Percentiles rank a stretch among this genome's conserved stretches.
phyloP scores from a whole-genome alignment of 805 yeast genomes.

The Cyberlindnera mycetangii region DNA sequence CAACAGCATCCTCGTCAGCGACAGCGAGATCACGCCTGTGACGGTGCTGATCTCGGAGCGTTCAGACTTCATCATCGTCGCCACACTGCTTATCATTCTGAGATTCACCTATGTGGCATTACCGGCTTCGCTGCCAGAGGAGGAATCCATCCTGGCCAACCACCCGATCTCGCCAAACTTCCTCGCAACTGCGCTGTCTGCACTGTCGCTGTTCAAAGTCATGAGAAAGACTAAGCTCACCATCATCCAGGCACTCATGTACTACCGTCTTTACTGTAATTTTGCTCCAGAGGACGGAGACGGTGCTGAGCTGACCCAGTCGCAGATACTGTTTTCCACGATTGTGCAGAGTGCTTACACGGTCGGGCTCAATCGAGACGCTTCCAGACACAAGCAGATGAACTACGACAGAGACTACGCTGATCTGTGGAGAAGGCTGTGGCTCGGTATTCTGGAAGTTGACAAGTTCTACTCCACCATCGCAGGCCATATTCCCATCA shows the following conservation, averaged over 20 bases:
- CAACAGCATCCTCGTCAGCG: constrained; percentile 34
- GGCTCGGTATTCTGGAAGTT: constrained; percentile 26
- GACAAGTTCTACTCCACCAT: constrained; percentile 23
- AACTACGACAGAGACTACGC: constrained; percentile 15
- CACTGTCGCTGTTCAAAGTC: constrained; percentile 40
- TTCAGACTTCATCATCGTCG: constrained; percentile 39
- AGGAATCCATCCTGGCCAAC: constrained; percentile 27
- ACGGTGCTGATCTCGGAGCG: constrained; percentile 35
- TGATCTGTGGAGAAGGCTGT: constrained; percentile 25
- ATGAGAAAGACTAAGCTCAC: constrained; percentile 37
- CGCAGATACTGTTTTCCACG: constrained; percentile 37
- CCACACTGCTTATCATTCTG: constrained; percentile 39
- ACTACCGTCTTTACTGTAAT: constrained; percentile 37
- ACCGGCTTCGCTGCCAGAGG: constrained; percentile 12
- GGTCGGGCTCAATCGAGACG: constrained; percentile 49
- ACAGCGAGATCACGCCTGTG: constrained; percentile 25
- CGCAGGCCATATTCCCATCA: constrained; percentile 23
- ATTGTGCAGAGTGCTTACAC: constrained; percentile 42
- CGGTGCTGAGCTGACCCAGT: constrained; percentile 41
- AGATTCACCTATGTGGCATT: constrained; percentile 42
- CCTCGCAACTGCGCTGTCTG: constrained; percentile 36
- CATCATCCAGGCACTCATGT: constrained; percentile 43
- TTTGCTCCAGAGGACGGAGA: constrained; percentile 49
- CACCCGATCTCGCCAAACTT: constrained; percentile 40
- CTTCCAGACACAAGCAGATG: constrained; percentile 29